Percentiles rank a stretch among this genome's conserved stretches.
These are phyloP conservation scores for Pseudomicrostroma phylloplanum DNA, from an alignment of 1,284 basidiomycete species.

Conservation along the genomic window DNA sequence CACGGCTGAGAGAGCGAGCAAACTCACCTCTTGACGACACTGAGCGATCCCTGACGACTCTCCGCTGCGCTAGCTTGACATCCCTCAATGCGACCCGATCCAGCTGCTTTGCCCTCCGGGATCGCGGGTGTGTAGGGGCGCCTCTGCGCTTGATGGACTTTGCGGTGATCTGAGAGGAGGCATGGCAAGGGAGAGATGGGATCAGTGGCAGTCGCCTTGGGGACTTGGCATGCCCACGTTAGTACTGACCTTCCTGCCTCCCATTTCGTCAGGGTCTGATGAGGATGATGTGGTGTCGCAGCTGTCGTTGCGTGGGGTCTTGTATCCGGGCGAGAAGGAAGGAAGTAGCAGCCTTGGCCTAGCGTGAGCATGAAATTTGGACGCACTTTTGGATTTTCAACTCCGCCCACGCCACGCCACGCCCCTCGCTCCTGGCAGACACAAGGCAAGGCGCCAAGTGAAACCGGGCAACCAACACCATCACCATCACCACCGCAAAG, in stretches of 20 bases:
- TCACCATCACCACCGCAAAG: too few species aligned
- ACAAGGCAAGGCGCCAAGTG: too few species aligned
- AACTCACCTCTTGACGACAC: constrained; percentile 27
- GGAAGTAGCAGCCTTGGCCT: too few species aligned
- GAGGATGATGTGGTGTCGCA: too few species aligned
- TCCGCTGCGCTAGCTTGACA: constrained; percentile 29
- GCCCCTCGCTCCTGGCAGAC: background rate
- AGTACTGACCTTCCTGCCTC: background rate
- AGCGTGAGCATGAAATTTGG: too few species aligned
- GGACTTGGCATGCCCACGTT: background rate
- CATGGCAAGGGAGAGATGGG: background rate
- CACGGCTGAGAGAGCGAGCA: background rate
- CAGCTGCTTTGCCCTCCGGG: constrained; percentile 41
- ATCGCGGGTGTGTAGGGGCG: constrained; percentile 43
- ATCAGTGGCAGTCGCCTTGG: background rate
- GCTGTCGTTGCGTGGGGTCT: too few species aligned
- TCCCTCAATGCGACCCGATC: constrained; percentile 34
- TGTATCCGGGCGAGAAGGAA: too few species aligned
- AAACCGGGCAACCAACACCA: too few species aligned
- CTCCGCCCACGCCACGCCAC: constrained; percentile 2
- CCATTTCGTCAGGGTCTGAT: background rate
- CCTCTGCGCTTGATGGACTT: constrained; percentile 44
- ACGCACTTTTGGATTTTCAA: background rate
- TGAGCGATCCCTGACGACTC: constrained; percentile 16
- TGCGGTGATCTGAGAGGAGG: constrained; percentile 31